Evolutionary conservation across 2,329 filamentous ascomycete genomes (phyloP), one percentile per base, ranked within the genome.

Genomic region (Aspergillus aculeatinus): DNA sequence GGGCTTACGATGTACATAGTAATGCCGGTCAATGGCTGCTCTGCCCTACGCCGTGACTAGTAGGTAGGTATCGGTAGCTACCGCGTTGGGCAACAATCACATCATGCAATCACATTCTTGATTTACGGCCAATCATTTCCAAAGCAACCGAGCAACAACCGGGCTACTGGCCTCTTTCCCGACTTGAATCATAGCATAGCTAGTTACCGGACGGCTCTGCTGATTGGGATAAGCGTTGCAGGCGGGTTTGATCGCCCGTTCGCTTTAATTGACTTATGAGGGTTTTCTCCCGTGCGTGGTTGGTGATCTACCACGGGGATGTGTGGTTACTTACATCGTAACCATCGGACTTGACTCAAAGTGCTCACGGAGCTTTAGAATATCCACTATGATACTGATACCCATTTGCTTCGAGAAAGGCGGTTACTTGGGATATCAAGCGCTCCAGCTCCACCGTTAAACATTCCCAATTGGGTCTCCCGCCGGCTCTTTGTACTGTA

Each of bases 391-490:
- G 7, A 29, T 29, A 29, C 27, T 9, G 27, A 29, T 9, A 10
- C 27, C 27, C 27, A 27, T 29, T 10, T 29, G 27, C 27, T 29
- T 29, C 27, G 27, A 29, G 27, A 29, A 9, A 9, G 27, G 27
- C 27, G 12, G 12, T 12, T 16, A 35, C 33, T 35, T 35, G 33
- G 33, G 16, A 35, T n/a, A 44, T 12, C 11, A 6, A 44, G 11
- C 39, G 39, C 39, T 44, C 29, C 25, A 58, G 55, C 64, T 61
- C 62, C 64, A 66, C 64, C 55, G 52, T 33, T 60, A 42, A 29
- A 51, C 55, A 35, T 55, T 31, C 51, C 48, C 61, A 63, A 67
- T 67, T 66, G 65, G 65, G 49, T 60, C 63, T 48, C 49, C 44
- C 25, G 50, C 57, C 27, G 7, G 47, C 47, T 3, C 33, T 35